A percentile compares a stretch with the other conserved stretches of the same genome.
Conservation (phyloP, 306 rosid species). For the Gleditsia sinensis region DNA sequence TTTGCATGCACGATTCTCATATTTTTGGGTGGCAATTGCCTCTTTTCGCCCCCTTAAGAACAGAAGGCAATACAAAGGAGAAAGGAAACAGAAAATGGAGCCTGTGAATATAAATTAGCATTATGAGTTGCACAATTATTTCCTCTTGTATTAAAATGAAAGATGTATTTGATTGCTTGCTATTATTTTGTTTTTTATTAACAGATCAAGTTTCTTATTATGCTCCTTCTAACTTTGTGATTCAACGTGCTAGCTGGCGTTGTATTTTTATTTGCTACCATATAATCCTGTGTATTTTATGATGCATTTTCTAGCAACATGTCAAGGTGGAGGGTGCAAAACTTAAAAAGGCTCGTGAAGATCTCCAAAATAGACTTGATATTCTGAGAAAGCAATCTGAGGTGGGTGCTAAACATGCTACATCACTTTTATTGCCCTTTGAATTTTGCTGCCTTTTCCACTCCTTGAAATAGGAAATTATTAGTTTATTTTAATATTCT, state of each 20-base stretch:
- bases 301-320: slow-evolving; percentile 60
- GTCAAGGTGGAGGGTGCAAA: slow-evolving; percentile 61
- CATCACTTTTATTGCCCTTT: slow-evolving; percentile 17
- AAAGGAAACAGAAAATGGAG: slow-evolving; percentile 13
- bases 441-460: slow-evolving; percentile 6
- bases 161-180: slow-evolving; percentile 5
- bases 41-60: neutral
- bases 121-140: neutral
- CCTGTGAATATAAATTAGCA: slow-evolving; percentile 9
- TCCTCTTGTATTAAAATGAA: neutral
- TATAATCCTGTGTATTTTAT: slow-evolving; percentile 27
- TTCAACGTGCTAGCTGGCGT: slow-evolving; percentile 26
- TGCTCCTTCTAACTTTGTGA: slow-evolving; percentile 19
- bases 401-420: slow-evolving; percentile 51
- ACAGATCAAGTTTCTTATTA: slow-evolving; percentile 12
- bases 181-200: neutral
- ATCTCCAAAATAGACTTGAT: slow-evolving; percentile 79
- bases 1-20: slow-evolving; percentile 14
- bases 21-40: neutral
- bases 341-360: slow-evolving; percentile 72
- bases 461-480: slow-evolving; percentile 24
- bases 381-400: slow-evolving; percentile 81
- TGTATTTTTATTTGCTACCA: slow-evolving; percentile 7
- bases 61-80: neutral
- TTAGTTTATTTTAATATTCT: slow-evolving; percentile 11